Evolutionary conservation across 2,329 filamentous ascomycete species (phyloP), one percentile per base, ranked within the genome.

Genomic region (Cercospora citrullina): DNA sequence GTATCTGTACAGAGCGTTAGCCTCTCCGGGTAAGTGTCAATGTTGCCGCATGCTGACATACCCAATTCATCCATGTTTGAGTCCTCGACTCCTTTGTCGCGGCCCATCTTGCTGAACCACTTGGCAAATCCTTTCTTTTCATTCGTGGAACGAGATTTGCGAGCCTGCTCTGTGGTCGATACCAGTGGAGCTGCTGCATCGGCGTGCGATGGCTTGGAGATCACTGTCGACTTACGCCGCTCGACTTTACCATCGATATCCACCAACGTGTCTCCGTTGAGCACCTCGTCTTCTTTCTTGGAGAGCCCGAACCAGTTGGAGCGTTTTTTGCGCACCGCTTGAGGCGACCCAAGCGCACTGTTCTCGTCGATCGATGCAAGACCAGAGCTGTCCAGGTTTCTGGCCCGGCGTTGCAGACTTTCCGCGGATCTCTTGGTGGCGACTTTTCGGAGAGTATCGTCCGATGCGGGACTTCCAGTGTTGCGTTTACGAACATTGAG

Each of bases 401-500:
- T 58, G 18, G 51, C 21, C 65, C 71, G 75, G 53, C 67, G 66
- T 10, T 68, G 65, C 39, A 75, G 45, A 23, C 65, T 67, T 33
- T 76, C 74, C 12, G 48, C 53, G 3, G 74, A 75, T 18, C 63
- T 36, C 62, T 74, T 72, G n/a, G 57, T 63, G 4, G 65, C 68
- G 33, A 71, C 58, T 39, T 66, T 67, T 7, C 68, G 51, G 12
- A 66, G 51, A 5, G 66, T 62, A 23, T 68, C 64, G 31, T 69
- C 69, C 45, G 71, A 74, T 23, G 69, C 67, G 48, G 73, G 74
- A 73, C 42, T 78, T 72, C 75, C 18, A 73, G 69, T 74, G 65
- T 71, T 73, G 9, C 79, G 79, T 78, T 88, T 88, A 59, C 84
- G 82, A 51, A 89, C 84, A 60, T 84, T 85, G 57, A 89, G 78